Conservation (phyloP, 139 green algal species). For the Yamagishiella unicocca region DNA sequence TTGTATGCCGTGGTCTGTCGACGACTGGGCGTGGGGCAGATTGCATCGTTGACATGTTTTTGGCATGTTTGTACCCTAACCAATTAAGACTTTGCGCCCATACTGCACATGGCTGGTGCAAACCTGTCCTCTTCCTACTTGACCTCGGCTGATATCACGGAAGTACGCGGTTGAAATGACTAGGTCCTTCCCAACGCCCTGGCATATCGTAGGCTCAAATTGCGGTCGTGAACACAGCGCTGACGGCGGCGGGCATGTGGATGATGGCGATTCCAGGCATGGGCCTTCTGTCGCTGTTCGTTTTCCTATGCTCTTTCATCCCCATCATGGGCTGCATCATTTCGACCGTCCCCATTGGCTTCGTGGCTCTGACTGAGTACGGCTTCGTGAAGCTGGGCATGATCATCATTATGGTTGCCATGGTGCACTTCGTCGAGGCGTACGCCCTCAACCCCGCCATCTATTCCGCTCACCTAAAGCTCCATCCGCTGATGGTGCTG, state of each 20-base stretch:
- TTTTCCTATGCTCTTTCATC: conserved; percentile 94
- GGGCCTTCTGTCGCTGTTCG: conserved; percentile 90
- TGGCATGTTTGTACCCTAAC: too few species aligned
- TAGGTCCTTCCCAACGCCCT: too few species aligned
- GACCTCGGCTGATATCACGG: too few species aligned
- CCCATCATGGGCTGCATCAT: conserved; percentile 94
- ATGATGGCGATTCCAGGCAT: conserved; percentile 86
- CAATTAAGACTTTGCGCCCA: too few species aligned
- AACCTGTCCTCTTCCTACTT: too few species aligned
- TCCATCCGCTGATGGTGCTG: conserved; percentile 93
- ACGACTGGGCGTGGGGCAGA: too few species aligned
- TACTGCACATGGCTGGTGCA: too few species aligned
- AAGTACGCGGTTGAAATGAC: too few species aligned
- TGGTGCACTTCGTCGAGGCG: conserved; percentile 89
- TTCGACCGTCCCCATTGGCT: conserved; percentile 90
- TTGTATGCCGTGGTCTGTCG: too few species aligned
- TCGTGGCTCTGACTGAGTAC: conserved; percentile 82
- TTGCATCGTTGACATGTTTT: too few species aligned
- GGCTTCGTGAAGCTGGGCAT: conserved; percentile 93
- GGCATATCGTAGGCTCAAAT: conserved; percentile 83
- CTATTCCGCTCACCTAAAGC: conserved; percentile 93
- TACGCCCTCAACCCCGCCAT: conserved; percentile 87
- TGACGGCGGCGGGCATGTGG: conserved; percentile 92
- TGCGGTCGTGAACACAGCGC: conserved; percentile 90
- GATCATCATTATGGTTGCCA: conserved; percentile 88